Base-by-base conservation (phyloP, 1,139 yeast species). In the Nakaseomyces glabratus region DNA sequence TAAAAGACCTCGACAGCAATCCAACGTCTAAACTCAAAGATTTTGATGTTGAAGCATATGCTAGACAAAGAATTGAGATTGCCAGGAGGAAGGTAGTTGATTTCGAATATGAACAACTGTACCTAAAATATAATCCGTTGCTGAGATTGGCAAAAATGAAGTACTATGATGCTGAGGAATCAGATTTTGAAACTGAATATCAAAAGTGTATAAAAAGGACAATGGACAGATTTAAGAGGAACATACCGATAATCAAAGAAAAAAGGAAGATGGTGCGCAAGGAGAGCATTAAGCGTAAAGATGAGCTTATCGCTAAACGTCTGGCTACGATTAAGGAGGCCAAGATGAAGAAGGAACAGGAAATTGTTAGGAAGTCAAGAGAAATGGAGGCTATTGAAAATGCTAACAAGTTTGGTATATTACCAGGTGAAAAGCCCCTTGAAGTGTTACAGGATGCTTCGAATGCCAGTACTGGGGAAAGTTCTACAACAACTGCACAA, bases 21-120 rank as follows among this genome's bases (percentile, higher is more conserved):
- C 38, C 13, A 42, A 42, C 20, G 34, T 44, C 4, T 36, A 46
- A 38, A 32, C 42, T 2, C 36, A 42, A 13, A 37, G 44, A 51
- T 6, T 71, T 76, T 42, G 79, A 79, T 53, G 65, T 79, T 31
- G 70, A 66, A 9, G 71, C 60, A 24, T 76, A 75, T 48, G 76
- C 84, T 0, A 57, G 61, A 9, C 64, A 65, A 31, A 60, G 84
- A 35, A 45, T 63, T 12, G 51, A 46, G 6, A 51, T 64, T 5
- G 44, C 49, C 13, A 47, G 58, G 31, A 49, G 51, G 35, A 41
- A 54, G 29, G 56, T 56, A 14, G 42, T 46, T 26, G 61, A 57
- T 37, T 58, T 51, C 31, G 53, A 50, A 36, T 42, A 52, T 28
- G 54, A 52, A 35, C 52, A 49, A 38, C 46, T 47, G 41, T 42